Evolutionary conservation across 1,284 basidiomycete genomes (phyloP), one percentile per base, ranked within the genome.

Genomic region (Fomitopsis schrenkii): DNA sequence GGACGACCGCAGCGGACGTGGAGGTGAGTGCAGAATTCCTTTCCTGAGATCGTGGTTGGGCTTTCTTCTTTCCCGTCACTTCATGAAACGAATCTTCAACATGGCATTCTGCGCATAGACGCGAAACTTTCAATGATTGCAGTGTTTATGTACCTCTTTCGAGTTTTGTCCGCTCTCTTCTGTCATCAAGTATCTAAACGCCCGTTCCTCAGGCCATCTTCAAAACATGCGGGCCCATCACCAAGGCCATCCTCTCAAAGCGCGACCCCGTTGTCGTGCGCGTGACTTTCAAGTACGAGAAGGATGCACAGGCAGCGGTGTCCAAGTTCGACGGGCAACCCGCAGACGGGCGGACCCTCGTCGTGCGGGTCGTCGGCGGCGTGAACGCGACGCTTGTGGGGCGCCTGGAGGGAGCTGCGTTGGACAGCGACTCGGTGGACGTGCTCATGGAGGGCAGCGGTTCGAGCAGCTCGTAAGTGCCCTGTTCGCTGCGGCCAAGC

Each of bases 1-100:
- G 93, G 5, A 95, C 93, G 33, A 93, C 90, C 2, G 81, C 90
- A 26, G 92, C 90, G 38, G 93, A 95, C 70, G 93, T 95, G 59
- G 84, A 86, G 69, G 85, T 86, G 59, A 61, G 81, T 55, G 19
- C 44, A 2, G 10, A 4, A 3, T 36, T 7, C 44, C 17, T 19
- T 19, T 17, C 41, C 22, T 28, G 26, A 4, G 26, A 33, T 33
- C 1, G 30, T 22, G 22, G 22, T 22, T 22, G 22, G 22, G 22
- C 2, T 22, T 22, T 22, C 30, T 33, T 0, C 2, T 8, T 33
- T 1, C 30, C 30, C 8, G 30, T 33, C 8, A 33, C 30, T 8
- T 33, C 30, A 33, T 33, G 2, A 22, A 33, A 8, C 8, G 30
- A 8, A 33, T 33, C 30, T 3, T 8, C 30, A 5, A 33, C 22